Conservation (phyloP, 139 green algal species). For the Ettlia oleoabundans region DNA sequence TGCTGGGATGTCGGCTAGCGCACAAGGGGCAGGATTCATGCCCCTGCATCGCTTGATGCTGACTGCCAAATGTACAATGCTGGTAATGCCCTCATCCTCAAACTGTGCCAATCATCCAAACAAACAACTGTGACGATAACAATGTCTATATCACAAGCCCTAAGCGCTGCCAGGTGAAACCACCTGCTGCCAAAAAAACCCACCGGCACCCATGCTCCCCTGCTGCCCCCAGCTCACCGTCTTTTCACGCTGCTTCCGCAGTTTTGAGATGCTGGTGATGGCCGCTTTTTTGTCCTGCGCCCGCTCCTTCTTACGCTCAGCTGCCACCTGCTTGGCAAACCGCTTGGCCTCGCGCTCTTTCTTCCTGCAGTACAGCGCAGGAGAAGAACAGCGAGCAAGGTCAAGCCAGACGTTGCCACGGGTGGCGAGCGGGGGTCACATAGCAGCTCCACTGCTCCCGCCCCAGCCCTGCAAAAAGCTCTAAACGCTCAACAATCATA, state of each 20-base stretch:
- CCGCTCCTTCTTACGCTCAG: constrained; percentile 86
- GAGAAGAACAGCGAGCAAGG: not conserved
- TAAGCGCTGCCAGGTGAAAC: too few species aligned
- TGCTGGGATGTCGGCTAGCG: too few species aligned
- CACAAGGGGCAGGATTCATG: too few species aligned
- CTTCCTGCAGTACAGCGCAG: constrained; percentile 53
- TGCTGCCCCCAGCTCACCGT: not conserved
- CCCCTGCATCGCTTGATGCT: too few species aligned
- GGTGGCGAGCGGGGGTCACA: too few species aligned
- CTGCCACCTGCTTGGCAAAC: constrained; percentile 90
- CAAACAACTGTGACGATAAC: too few species aligned
- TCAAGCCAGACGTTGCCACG: not conserved
- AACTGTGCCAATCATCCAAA: too few species aligned
- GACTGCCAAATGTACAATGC: not conserved
- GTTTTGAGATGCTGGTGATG: constrained; percentile 83
- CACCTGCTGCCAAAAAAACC: too few species aligned
- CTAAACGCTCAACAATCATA: not conserved
- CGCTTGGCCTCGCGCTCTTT: constrained; percentile 93
- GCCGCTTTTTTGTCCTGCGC: constrained; percentile 83
- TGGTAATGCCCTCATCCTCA: not conserved
- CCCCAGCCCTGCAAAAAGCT: not conserved
- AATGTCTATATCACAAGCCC: too few species aligned
- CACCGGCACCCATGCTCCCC: too few species aligned
- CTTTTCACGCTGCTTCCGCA: constrained; percentile 74
- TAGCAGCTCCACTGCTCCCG: too few species aligned